Evolutionary conservation across 179 eudicot genomes (phyloP).

Genomic region (Beta lomatogona): DNA sequence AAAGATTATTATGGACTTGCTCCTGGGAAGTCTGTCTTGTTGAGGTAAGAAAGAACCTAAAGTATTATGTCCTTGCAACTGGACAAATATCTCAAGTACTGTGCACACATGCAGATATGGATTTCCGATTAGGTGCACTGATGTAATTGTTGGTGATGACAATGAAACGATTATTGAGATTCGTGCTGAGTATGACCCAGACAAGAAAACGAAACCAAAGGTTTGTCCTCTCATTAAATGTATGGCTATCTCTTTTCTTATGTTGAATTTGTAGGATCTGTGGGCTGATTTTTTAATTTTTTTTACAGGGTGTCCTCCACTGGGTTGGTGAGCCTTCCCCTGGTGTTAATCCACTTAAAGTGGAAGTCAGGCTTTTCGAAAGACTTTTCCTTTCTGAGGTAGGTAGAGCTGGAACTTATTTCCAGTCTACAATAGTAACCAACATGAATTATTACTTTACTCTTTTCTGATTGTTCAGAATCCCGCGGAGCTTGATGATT

Average conservation of each 20-base stretch:
- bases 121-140: conserved; percentile 86
- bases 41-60: conserved; percentile 48
- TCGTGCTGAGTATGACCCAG: conserved; percentile 90
- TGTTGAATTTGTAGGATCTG: background rate
- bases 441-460: background rate
- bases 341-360: conserved; percentile 80
- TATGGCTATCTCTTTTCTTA: background rate
- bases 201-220: conserved; percentile 87
- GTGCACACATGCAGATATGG: conserved; percentile 60
- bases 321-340: conserved; percentile 86
- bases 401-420: conserved; percentile 16
- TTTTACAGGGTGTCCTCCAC: conserved; percentile 80
- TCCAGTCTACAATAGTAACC: background rate
- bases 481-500: conserved; percentile 85
- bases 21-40: conserved; percentile 82
- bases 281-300: background rate
- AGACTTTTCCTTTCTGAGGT: conserved; percentile 87
- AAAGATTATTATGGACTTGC: conserved; percentile 97
- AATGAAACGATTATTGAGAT: conserved; percentile 79
- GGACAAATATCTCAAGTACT: background rate
- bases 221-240: conserved; percentile 28
- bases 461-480: conserved; percentile 43
- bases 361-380: conserved; percentile 91
- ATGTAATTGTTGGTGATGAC: conserved; percentile 74
- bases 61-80: background rate